A percentile compares a stretch with the other conserved stretches of the same genome.
These are phyloP conservation scores for Alternaria sp. DNA, from an alignment of 2,329 filamentous ascomycete genomes.

Conservation along the genomic window DNA sequence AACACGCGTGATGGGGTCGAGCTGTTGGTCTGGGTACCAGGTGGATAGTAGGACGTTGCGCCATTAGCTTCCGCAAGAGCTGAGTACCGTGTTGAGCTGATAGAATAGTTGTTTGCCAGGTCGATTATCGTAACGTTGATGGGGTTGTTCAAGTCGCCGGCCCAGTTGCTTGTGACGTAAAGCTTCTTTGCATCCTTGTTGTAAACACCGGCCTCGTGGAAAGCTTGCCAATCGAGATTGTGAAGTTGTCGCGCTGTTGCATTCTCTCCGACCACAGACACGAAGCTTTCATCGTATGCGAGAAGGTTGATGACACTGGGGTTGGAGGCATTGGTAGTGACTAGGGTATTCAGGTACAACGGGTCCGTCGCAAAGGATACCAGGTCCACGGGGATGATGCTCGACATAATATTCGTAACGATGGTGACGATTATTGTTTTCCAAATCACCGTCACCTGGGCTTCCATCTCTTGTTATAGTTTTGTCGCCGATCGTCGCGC, in stretches of 20 bases:
- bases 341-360: conserved; percentile 39
- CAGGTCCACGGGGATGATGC: conserved; percentile 45
- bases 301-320: conserved; percentile 49
- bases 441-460: neutral
- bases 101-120: conserved; percentile 51
- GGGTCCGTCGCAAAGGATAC: conserved; percentile 44
- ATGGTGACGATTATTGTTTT: conserved; percentile 10
- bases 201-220: conserved; percentile 54
- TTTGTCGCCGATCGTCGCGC: neutral
- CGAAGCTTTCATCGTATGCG: conserved; percentile 48
- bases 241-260: conserved; percentile 47
- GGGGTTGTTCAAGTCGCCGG: conserved; percentile 36
- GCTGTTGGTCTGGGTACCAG: conserved; percentile 31
- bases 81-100: conserved; percentile 51
- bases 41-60: conserved; percentile 48
- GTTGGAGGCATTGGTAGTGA: conserved; percentile 42
- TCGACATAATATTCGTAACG: conserved; percentile 42
- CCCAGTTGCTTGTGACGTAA: conserved; percentile 55
- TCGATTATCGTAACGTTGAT: conserved; percentile 50
- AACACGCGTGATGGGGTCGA: conserved; percentile 40
- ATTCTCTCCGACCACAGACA: conserved; percentile 43
- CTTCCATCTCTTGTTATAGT: neutral
- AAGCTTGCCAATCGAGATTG: conserved; percentile 42
- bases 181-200: conserved; percentile 49
- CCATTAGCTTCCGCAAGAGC: conserved; percentile 52